These are phyloP conservation scores for Xylaria multiplex DNA, from an alignment of 2,329 filamentous ascomycete genomes.

Conservation along the genomic window DNA sequence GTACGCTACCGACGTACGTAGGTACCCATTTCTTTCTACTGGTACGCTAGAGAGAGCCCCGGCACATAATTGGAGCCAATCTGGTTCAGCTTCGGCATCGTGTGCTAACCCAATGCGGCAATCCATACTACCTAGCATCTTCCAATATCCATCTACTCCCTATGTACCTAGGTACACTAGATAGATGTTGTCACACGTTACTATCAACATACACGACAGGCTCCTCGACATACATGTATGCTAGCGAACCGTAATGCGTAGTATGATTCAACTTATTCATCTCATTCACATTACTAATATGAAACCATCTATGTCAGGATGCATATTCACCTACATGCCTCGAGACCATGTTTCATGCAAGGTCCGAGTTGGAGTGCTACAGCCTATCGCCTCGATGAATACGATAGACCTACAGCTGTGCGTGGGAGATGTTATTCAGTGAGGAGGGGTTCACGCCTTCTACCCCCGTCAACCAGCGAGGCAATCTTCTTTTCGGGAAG, in stretches of 20 bases:
- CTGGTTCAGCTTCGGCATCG: slow-evolving; percentile 6
- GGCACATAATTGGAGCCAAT: slow-evolving; percentile 9
- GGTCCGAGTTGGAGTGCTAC: not conserved
- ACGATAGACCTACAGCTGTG: not conserved
- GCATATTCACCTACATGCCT: not conserved
- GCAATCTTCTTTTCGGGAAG: slow-evolving; percentile 19
- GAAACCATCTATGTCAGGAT: slow-evolving; percentile 26
- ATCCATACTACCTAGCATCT: not conserved
- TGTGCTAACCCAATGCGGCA: slow-evolving; percentile 12
- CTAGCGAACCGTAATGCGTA: not conserved
- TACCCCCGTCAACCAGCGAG: not conserved
- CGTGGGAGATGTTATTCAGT: slow-evolving; percentile 2
- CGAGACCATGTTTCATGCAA: not conserved
- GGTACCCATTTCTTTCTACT: not conserved
- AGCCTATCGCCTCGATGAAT: slow-evolving; percentile 5
- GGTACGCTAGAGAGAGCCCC: not conserved
- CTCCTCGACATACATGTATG: not conserved
- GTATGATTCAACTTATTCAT: not conserved
- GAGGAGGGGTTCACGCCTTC: not conserved
- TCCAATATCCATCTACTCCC: too few relatives aligned
- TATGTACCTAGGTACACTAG: too few relatives aligned
- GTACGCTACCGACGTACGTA: too few relatives aligned
- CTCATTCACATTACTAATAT: not conserved
- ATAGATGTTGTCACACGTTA: slow-evolving; percentile 20
- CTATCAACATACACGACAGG: not conserved